Percentiles rank a stretch among this genome's conserved stretches.
Conservation (phyloP, 306 rosid genomes). For the Cicer cuneatum region DNA sequence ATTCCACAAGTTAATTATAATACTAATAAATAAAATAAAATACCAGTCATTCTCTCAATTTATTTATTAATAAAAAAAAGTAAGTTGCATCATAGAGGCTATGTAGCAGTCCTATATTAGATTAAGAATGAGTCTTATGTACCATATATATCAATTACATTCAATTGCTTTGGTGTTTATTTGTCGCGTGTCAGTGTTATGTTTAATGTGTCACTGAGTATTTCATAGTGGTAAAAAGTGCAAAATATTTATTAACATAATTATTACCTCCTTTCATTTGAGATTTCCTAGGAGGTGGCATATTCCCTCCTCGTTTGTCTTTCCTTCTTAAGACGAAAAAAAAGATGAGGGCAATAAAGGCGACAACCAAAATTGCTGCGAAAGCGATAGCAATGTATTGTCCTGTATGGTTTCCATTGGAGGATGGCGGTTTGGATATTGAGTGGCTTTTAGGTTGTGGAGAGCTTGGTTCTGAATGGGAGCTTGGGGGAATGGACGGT, state of each 20-base stretch:
- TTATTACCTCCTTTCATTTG: constrained; percentile 55
- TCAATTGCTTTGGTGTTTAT: too few relatives aligned
- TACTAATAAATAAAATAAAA: background rate
- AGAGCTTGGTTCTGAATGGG: constrained; percentile 9
- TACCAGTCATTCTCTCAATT: too few relatives aligned
- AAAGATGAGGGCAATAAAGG: constrained; percentile 52
- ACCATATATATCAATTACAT: too few relatives aligned
- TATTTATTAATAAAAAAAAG: too few relatives aligned
- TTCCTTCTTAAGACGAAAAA: constrained; percentile 34
- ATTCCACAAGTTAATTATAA: constrained; percentile 3
- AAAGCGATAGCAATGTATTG: constrained; percentile 53
- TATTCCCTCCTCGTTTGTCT: constrained; percentile 40
- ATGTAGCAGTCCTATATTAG: too few relatives aligned
- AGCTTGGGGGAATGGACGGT: constrained; percentile 4
- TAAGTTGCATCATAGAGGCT: too few relatives aligned
- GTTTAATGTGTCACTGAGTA: too few relatives aligned
- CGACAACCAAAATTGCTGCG: constrained; percentile 56
- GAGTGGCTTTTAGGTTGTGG: constrained; percentile 21
- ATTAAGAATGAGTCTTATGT: too few relatives aligned
- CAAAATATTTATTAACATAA: background rate
- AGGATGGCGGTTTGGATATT: constrained; percentile 21
- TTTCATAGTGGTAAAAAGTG: too few relatives aligned
- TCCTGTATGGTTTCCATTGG: constrained; percentile 8
- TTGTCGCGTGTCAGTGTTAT: too few relatives aligned
- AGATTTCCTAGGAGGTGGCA: constrained; percentile 44